Base-by-base conservation (phyloP, 2,329 filamentous ascomycete genomes). In the Juglanconis sp. region DNA sequence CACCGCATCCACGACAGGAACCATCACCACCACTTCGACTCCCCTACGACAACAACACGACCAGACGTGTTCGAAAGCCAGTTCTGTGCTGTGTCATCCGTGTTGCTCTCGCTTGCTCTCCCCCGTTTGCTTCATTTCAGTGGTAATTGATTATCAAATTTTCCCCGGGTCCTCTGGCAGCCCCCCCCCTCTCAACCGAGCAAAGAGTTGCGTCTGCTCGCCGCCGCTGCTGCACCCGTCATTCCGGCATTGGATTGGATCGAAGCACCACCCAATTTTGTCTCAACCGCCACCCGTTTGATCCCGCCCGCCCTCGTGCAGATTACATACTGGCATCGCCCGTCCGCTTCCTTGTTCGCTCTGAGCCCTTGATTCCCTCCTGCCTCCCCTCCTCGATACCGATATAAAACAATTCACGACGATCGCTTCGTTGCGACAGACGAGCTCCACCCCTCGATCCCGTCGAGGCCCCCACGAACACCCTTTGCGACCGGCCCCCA, bases 401-500 rank as follows among this genome's bases (percentile, higher is more conserved):
- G 6, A 35, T 35, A 44, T 38, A 57, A 60, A 32, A 51, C 56
- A 52, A 59, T 52, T 47, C 54, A 55, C 61, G 54, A 42, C 58
- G 61, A 63, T 58, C 54, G 48, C 54, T 61, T 50, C 30, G 30
- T 52, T 34, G 61, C 61, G 61, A 59, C 61, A 57, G 36, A 30
- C 48, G 36, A 46, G 35, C 24, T 52, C 34, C 46, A 44, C 57
- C 15, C 24, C 40, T 40, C 57, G 17, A 49, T 47, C 52, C 47
- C 40, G 34, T 57, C 55, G 36, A 56, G 35, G 57, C 57, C 52
- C 51, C 61, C 53, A 55, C 61, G 57, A 63, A 57, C 40, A 5
- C 11, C 57, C 54, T 52, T 31, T 40, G 61, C 61, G 57, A 57
- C 61, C 54, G 54, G 31, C 53, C 35, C 49, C 60, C 50, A 52